Percentiles rank a stretch among this genome's conserved stretches.
Conservation (phyloP, 208 protist genomes). For the Leishmania mexicana region DNA sequence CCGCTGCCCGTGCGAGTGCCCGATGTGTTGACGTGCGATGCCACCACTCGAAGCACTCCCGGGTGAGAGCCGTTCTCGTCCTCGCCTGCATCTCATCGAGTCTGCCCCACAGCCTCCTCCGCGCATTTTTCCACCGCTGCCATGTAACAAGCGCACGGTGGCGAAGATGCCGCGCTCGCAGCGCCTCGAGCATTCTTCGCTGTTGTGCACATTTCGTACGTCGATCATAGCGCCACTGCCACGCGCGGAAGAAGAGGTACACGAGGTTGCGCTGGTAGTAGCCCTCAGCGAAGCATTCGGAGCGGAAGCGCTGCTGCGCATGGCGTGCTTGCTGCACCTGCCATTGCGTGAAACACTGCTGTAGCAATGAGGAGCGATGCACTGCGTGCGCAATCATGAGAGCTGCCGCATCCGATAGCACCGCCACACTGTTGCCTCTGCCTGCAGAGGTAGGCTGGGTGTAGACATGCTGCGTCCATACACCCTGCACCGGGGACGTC, state of each 20-base stretch:
- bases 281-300: conserved; percentile 30
- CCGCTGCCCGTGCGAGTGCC: background rate
- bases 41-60: conserved; percentile 9
- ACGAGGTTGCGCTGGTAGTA: conserved; percentile 37
- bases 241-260: conserved; percentile 66
- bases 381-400: conserved; percentile 50
- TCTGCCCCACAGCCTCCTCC: background rate
- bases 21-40: background rate
- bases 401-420: conserved; percentile 24
- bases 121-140: conserved; percentile 7
- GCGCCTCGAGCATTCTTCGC: background rate
- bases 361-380: conserved; percentile 30
- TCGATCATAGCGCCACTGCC: conserved; percentile 51
- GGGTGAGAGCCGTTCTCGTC: background rate
- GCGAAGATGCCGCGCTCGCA: conserved; percentile 4
- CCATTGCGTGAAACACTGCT: conserved; percentile 32
- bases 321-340: background rate
- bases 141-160: background rate
- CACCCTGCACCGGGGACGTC: background rate
- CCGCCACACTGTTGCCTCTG: background rate
- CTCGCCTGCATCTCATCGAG: background rate
- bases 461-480: conserved; percentile 18
- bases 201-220: background rate
- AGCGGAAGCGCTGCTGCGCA: conserved; percentile 13
- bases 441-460: background rate